Conservation (phyloP, 2,329 filamentous ascomycete species). For the Nothophoma quercina region DNA sequence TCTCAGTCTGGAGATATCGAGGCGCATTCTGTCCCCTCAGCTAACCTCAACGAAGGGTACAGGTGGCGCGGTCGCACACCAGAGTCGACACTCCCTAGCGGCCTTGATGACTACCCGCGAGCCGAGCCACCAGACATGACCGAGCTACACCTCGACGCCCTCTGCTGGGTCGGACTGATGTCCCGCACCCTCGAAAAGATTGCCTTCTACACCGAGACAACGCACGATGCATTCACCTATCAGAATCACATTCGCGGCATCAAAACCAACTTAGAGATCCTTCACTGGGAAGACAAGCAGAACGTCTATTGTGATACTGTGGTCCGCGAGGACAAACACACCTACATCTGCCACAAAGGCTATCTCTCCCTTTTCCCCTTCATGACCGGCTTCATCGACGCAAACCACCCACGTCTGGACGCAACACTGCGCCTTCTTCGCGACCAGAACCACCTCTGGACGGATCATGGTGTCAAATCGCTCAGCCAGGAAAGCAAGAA, state of each 20-base stretch:
- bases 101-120: slow-evolving; percentile 92
- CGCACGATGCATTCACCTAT: slow-evolving; percentile 76
- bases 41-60: slow-evolving; percentile 75
- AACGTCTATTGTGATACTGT: slow-evolving; percentile 90
- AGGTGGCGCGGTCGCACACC: slow-evolving; percentile 88
- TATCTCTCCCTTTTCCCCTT: slow-evolving; percentile 94
- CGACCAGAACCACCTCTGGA: slow-evolving; percentile 85
- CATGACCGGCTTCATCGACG: slow-evolving; percentile 77
- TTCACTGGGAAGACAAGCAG: slow-evolving; percentile 86
- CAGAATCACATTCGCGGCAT: slow-evolving; percentile 75
- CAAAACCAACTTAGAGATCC: slow-evolving; percentile 79
- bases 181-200: slow-evolving; percentile 79
- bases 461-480: slow-evolving; percentile 82
- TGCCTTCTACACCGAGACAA: slow-evolving; percentile 72
- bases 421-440: slow-evolving; percentile 76
- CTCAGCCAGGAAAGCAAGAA: slow-evolving; percentile 79
- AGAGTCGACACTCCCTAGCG: slow-evolving; percentile 84
- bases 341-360: slow-evolving; percentile 89
- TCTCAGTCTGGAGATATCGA: slow-evolving; percentile 79
- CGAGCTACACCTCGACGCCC: slow-evolving; percentile 90
- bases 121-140: slow-evolving; percentile 88
- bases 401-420: slow-evolving; percentile 76
- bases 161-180: slow-evolving; percentile 97
- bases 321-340: slow-evolving; percentile 84
- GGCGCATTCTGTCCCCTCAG: slow-evolving; percentile 33